Evolutionary conservation across 108 stramenopile species (phyloP), one percentile per base, ranked within the genome.

Genomic region (Skeletonema costatum): DNA sequence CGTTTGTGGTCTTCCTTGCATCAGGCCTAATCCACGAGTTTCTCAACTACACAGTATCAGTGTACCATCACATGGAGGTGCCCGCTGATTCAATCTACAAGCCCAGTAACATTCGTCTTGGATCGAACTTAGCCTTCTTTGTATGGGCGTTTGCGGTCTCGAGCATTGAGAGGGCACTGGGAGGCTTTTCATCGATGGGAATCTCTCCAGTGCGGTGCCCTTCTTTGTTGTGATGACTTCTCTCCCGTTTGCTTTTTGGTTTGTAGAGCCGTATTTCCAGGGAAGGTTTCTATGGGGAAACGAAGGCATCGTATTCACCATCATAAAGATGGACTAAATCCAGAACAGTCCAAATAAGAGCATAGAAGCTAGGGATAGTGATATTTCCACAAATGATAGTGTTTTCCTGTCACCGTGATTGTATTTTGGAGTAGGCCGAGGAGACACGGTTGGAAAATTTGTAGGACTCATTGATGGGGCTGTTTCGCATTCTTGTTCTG

Each of bases 11-110:
- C 7, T 93, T 93, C 70, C 19, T 91, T 8, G 86, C 88, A 12
- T 86, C 84, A 17, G 92, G 92, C 10, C 29, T 84, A 2, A 88
- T 93, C 73, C 92, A 93, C 67, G 92, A 93, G 66, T 92, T 81
- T 82, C 32, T 92, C 11, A 64, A 85, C 2, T 68, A 66, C 33
- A 41, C 50, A 29, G 71, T 80, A 3, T 62, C 51, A 39, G 65
- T 64, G n/a, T 87, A 79, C 46, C 68, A 73, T 32, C 62, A 46
- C 16, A 42, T 42, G 41, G 41, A 42, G 13, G 41, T 42, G 41
- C 41, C 41, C 2, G 12, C 11, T 42, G 64, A 64, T 25, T 21
- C 60, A 53, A 13, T 42, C 13, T 42, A 13, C 13, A 42, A 42
- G 41, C 41, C 41, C 10, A 64, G 33, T 32, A 44, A 66, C 11